phyloP scores from a whole-genome alignment of 73 alveolate genomes.

The Tetrahymena malaccensis region DNA sequence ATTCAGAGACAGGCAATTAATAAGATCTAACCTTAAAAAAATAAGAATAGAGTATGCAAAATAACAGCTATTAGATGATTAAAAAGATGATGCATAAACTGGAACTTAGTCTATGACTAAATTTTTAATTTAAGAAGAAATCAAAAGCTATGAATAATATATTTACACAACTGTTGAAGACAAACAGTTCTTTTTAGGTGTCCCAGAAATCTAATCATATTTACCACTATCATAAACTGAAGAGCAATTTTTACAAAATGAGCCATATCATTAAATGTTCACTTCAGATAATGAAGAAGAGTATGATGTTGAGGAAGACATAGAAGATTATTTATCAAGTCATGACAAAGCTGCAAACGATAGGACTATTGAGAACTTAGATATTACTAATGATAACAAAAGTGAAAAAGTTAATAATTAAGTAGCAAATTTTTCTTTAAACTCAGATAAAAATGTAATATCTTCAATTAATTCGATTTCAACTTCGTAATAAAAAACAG shows the following conservation, averaged over 20 bases:
- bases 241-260: background rate
- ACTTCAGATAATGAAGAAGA: background rate
- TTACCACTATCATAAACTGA: background rate
- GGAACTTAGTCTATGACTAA: background rate
- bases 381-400: background rate
- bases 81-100: background rate
- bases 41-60: background rate
- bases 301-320: background rate
- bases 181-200: background rate
- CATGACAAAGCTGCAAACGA: background rate
- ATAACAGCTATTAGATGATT: background rate
- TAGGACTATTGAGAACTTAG: background rate
- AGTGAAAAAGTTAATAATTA: background rate
- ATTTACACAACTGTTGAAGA: background rate
- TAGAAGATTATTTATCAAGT: background rate
- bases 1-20: background rate
- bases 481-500: background rate
- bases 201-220: background rate
- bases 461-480: background rate
- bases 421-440: background rate
- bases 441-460: background rate
- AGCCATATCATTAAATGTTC: background rate
- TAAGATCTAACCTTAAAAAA: background rate
- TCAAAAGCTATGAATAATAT: background rate
- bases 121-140: background rate